Base-by-base conservation (phyloP, 768 basidiomycete species). In the Russula dissimulans region DNA sequence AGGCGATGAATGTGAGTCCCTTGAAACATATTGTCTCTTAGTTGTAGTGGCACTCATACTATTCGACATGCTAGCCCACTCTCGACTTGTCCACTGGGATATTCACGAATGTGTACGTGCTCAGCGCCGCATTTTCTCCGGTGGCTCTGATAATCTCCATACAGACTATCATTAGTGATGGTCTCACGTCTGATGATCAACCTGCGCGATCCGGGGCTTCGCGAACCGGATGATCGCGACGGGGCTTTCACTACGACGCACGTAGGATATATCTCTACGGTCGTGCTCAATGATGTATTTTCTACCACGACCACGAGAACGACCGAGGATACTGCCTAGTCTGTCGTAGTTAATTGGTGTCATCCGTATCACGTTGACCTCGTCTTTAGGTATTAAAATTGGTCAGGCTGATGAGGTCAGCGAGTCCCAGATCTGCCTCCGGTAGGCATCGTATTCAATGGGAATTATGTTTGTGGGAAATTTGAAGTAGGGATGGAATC, bases 161-260 rank as follows among this genome's bases (percentile, higher is more conserved):
- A 48, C 44, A 63, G 62, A 38, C 6, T 63, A n/a, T 61, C 49
- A 1, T 54, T 63, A 22, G 39, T 61, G 34, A 50, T 63, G 62
- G 14, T 63, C 36, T 48, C 62, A 6, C 59, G 62, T 12, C 49
- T 63, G 26, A 63, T 63, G 62, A 44, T 63, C 42, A 61, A 56
- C n/a, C 29, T 63, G 41, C 59, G 54, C 47, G 62, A 63, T 18
- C 59, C 62, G 45, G 45, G 18, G 5, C 38, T 63, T 17, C 18
- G 14, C 17, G 17, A 14, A 11, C 12, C 47, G 14, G 31, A 12
- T 15, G 49, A 32, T n/a, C 0, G 14, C 15, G 46, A 52, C 29
- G 42, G 17, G n/a, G 31, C 58, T 15, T 12, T 41, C 26, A 14
- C 15, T 18, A 34, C n/a, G 4, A 32, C 55, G 26, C 29, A n/a